phyloP scores from a whole-genome alignment of 2,329 filamentous ascomycete genomes.

The Penicillium sp. region DNA sequence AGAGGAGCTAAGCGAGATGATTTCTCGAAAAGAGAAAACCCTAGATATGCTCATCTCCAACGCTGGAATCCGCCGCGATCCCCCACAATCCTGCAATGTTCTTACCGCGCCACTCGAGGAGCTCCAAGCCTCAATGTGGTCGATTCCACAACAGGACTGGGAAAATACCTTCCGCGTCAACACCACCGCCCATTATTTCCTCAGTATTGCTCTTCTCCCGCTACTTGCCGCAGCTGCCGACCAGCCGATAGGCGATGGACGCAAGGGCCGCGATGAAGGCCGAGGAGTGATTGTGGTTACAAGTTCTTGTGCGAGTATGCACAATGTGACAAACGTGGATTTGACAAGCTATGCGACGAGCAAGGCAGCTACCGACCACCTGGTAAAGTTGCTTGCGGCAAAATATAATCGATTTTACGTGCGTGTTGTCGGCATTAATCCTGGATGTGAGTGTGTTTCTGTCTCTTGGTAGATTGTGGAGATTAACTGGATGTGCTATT shows the following conservation, averaged over 20 bases:
- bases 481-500: constrained; percentile 2
- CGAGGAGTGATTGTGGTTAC: constrained; percentile 52
- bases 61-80: constrained; percentile 51
- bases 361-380: constrained; percentile 56
- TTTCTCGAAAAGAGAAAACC: constrained; percentile 40
- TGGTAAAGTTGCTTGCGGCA: constrained; percentile 50
- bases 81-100: constrained; percentile 46
- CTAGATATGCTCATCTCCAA: constrained; percentile 54
- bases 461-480: not conserved
- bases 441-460: constrained; percentile 39
- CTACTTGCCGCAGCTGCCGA: constrained; percentile 45
- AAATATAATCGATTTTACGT: constrained; percentile 51
- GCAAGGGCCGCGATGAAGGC: constrained; percentile 39
- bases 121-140: constrained; percentile 52
- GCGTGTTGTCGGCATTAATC: constrained; percentile 47
- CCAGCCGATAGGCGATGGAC: constrained; percentile 24
- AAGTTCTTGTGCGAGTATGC: constrained; percentile 55
- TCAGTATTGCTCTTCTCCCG: constrained; percentile 49
- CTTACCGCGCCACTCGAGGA: constrained; percentile 44
- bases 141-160: constrained; percentile 46
- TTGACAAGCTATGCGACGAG: constrained; percentile 54
- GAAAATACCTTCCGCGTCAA: constrained; percentile 50
- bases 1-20: constrained; percentile 28
- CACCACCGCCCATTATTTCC: constrained; percentile 53
- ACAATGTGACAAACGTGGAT: constrained; percentile 55